Evolutionary conservation across 2,329 filamentous ascomycete species (phyloP).

Genomic region (Mariannaea sp.): DNA sequence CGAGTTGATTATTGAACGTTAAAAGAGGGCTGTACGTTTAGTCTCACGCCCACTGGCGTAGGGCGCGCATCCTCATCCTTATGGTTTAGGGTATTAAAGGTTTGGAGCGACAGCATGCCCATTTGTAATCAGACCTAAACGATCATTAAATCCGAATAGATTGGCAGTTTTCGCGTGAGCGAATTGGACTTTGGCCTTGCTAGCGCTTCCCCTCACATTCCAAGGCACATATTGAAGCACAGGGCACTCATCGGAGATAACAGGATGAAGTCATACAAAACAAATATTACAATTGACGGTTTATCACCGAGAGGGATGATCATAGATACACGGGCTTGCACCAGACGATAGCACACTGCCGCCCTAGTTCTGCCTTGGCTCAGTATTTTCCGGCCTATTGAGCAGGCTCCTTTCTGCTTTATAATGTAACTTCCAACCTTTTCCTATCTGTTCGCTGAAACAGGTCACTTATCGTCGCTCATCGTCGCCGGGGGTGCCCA

Average conservation of each 20-base stretch:
- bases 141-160: no score
- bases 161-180: no score
- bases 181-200: conserved; percentile 8
- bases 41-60: no score
- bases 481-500: conserved; percentile 18
- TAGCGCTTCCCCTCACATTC: not conserved
- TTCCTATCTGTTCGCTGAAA: conserved; percentile 23
- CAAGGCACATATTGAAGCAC: not conserved
- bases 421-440: conserved; percentile 22
- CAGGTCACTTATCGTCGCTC: conserved; percentile 20
- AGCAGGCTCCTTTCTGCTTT: conserved; percentile 10
- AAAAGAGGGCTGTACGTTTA: no score
- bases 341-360: conserved; percentile 15
- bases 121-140: no score
- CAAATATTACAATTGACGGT: conserved; percentile 38
- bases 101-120: no score
- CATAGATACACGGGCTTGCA: conserved; percentile 27
- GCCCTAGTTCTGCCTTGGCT: conserved; percentile 2
- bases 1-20: no score
- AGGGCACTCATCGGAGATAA: conserved; percentile 4
- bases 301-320: conserved; percentile 31
- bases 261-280: conserved; percentile 5
- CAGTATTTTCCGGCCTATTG: conserved; percentile 1
- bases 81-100: no score
- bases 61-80: no score